Percentiles rank a stretch among this genome's conserved stretches.
These are phyloP conservation scores for Coemansia sp. DNA, from an alignment of 192 early-diverging fungal species.

Conservation along the genomic window DNA sequence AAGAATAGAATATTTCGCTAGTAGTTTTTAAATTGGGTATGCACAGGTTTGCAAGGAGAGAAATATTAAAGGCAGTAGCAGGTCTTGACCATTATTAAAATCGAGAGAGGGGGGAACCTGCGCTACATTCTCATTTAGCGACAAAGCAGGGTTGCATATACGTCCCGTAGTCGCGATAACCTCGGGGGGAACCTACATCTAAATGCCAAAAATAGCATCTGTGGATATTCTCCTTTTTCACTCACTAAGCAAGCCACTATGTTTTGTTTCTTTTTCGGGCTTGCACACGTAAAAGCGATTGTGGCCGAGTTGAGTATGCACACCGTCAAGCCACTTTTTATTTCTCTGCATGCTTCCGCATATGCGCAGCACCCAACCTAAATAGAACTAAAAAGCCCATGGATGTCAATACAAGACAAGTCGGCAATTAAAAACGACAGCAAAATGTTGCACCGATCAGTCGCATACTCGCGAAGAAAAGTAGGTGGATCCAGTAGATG, in stretches of 20 bases:
- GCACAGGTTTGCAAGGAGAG: slow-evolving; percentile 1
- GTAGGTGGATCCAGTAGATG: background rate
- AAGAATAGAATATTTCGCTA: background rate
- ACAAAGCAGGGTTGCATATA: background rate
- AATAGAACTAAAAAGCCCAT: background rate
- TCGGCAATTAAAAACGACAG: background rate
- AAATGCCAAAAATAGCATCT: background rate
- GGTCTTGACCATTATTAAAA: background rate
- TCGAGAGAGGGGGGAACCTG: background rate
- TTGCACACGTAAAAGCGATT: background rate
- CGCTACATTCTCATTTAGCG: background rate
- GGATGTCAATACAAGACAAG: background rate
- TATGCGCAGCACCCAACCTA: background rate
- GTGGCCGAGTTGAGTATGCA: slow-evolving; percentile 6
- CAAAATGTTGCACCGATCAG: background rate
- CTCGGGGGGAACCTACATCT: background rate
- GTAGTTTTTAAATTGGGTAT: slow-evolving; percentile 4
- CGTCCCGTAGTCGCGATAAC: background rate
- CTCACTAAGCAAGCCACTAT: background rate
- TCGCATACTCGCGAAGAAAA: background rate
- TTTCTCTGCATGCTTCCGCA: background rate
- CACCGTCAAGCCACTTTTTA: background rate
- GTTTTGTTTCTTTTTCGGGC: background rate
- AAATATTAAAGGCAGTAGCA: slow-evolving; percentile 1
- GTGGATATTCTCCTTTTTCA: background rate